Conservation (phyloP, 2,329 filamentous ascomycete genomes). For the Rasamsonia emersonii region DNA sequence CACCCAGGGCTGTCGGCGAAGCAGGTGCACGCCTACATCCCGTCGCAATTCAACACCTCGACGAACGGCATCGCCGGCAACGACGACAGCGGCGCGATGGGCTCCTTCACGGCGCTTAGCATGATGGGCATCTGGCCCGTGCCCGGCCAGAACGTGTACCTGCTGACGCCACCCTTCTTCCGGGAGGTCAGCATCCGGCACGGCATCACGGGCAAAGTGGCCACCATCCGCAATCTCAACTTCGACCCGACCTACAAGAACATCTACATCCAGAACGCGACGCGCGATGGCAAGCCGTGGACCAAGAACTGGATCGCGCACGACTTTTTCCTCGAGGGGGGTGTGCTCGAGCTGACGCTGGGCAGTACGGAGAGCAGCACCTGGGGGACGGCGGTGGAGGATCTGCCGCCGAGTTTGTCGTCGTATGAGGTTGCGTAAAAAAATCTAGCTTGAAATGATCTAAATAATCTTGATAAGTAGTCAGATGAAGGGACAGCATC, state of each 20-base stretch:
- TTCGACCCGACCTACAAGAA: constrained; percentile 48
- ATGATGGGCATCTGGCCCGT: constrained; percentile 62
- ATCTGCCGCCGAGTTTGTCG: constrained; percentile 51
- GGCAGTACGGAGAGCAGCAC: constrained; percentile 52
- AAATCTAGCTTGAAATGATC: too few species aligned
- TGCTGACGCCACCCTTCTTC: constrained; percentile 58
- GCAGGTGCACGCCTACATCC: constrained; percentile 53
- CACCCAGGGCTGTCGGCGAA: constrained; percentile 41
- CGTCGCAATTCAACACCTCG: constrained; percentile 47
- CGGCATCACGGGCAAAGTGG: constrained; percentile 48
- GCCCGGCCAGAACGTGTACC: constrained; percentile 55
- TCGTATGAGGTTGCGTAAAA: constrained; percentile 7
- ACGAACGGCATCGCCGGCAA: constrained; percentile 53
- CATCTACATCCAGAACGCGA: constrained; percentile 57
- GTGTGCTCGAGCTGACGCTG: constrained; percentile 51
- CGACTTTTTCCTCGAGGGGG: constrained; percentile 55
- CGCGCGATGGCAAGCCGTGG: constrained; percentile 49
- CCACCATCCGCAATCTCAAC: constrained; percentile 47
- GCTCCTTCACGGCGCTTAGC: constrained; percentile 50
- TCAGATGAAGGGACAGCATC: too few species aligned
- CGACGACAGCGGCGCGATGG: constrained; percentile 59
- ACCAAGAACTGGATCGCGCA: constrained; percentile 58
- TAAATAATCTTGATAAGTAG: too few species aligned
- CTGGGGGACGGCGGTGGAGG: constrained; percentile 50
- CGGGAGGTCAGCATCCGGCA: constrained; percentile 46